phyloP scores from a whole-genome alignment of 2,329 filamentous ascomycete species.

The Hypocreales sp. region DNA sequence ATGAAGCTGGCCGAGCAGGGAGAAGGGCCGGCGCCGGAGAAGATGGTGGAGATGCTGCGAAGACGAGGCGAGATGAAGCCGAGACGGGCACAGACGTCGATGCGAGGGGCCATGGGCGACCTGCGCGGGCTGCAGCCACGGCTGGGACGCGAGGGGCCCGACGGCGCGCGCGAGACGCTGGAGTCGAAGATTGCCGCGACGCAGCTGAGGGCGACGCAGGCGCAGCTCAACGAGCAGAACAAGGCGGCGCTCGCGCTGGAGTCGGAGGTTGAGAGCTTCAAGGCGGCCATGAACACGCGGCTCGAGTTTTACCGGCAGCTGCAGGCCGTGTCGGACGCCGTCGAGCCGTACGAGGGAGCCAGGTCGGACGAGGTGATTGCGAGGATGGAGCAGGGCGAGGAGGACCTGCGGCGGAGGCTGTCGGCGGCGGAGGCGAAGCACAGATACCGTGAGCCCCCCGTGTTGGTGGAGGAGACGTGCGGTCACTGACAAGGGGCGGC shows the following conservation, averaged over 20 bases:
- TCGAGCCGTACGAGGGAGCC: constrained; percentile 56
- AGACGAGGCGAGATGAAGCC: constrained; percentile 33
- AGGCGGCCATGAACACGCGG: constrained; percentile 65
- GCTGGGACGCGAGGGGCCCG: constrained; percentile 13
- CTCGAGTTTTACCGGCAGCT: constrained; percentile 84
- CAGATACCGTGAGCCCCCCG: constrained; percentile 43
- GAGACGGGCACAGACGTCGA: constrained; percentile 36
- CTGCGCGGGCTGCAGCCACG: constrained; percentile 46
- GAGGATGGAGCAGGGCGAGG: constrained; percentile 14
- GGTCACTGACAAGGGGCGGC: neutral
- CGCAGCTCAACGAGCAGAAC: constrained; percentile 31
- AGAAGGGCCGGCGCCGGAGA: constrained; percentile 57
- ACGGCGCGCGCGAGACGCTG: constrained; percentile 37
- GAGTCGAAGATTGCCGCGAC: constrained; percentile 51
- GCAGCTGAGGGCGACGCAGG: constrained; percentile 46
- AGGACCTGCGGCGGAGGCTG: constrained; percentile 39
- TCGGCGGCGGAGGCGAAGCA: constrained; percentile 54
- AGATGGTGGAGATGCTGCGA: constrained; percentile 34
- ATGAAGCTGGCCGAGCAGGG: constrained; percentile 43
- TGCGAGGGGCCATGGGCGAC: constrained; percentile 56
- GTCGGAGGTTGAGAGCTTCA: constrained; percentile 63
- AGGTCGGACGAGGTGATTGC: constrained; percentile 32
- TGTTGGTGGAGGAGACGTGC: neutral
- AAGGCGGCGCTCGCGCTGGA: constrained; percentile 36
- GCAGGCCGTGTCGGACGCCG: constrained; percentile 79